Conservation (phyloP, 139 green algal species). For the Astrephomene gubernaculifera region DNA sequence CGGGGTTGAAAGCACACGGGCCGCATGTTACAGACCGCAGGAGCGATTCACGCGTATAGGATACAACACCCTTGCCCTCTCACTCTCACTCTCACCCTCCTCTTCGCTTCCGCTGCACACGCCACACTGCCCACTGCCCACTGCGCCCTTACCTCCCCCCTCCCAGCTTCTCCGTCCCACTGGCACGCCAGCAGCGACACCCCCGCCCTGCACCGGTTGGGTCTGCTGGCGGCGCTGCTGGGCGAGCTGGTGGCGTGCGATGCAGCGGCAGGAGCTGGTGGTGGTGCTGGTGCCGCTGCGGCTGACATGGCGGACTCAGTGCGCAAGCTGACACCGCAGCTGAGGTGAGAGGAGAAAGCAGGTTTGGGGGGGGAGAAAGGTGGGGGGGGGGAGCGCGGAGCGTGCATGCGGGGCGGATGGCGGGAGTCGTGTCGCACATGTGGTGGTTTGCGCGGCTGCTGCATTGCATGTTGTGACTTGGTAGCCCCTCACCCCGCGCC, state of each 20-base stretch:
- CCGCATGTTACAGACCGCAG: not conserved
- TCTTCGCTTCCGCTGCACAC: too few relatives aligned
- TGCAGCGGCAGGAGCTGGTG: not conserved
- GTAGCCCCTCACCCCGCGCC: too few relatives aligned
- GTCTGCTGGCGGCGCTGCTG: slow-evolving; percentile 23
- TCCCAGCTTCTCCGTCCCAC: slow-evolving; percentile 17
- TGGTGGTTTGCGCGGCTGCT: not conserved
- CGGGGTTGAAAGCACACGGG: not conserved
- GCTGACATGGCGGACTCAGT: slow-evolving; percentile 18
- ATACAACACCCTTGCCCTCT: too few relatives aligned
- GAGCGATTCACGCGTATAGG: not conserved
- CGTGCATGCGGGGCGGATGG: not conserved
- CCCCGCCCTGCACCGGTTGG: slow-evolving; percentile 30
- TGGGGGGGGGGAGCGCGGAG: not conserved
- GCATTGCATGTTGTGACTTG: not conserved
- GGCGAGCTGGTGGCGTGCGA: not conserved
- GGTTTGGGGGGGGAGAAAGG: too few relatives aligned
- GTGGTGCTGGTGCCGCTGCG: not conserved
- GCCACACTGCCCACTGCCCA: too few relatives aligned
- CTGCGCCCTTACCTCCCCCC: not conserved
- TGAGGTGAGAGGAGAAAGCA: slow-evolving; percentile 34
- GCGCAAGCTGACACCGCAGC: slow-evolving; percentile 38
- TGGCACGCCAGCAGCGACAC: slow-evolving; percentile 23
- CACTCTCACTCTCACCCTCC: too few relatives aligned
- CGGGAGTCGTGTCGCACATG: not conserved